Percentiles rank a stretch among this genome's conserved stretches.
Conservation (phyloP, 441 rosid genomes). For the Mallotus japonicus region DNA sequence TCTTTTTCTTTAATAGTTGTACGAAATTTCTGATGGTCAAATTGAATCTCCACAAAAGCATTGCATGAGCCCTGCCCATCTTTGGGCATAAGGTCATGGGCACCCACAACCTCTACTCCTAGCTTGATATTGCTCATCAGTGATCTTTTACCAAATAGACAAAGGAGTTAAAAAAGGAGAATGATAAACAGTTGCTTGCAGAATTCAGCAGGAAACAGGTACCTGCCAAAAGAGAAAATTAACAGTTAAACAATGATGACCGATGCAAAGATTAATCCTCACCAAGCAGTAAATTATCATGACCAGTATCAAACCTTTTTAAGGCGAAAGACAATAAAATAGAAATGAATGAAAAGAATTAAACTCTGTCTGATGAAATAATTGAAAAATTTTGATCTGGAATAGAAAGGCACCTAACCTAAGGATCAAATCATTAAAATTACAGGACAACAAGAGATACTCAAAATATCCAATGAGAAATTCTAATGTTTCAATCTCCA, state of each 20-base stretch:
- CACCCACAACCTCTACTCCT: slow-evolving; percentile 84
- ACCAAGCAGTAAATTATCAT: too few species aligned
- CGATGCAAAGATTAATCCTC: not conserved
- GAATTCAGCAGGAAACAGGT: slow-evolving; percentile 10
- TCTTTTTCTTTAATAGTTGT: slow-evolving; percentile 66
- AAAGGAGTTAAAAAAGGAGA: slow-evolving; percentile 1
- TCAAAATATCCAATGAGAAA: too few species aligned
- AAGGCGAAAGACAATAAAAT: too few species aligned
- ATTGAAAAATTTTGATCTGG: too few species aligned
- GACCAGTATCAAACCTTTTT: too few species aligned
- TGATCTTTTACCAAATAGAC: not conserved
- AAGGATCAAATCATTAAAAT: too few species aligned
- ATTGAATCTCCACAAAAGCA: slow-evolving; percentile 79
- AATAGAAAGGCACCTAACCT: too few species aligned
- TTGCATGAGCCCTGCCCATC: slow-evolving; percentile 61
- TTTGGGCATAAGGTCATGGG: slow-evolving; percentile 62
- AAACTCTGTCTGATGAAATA: too few species aligned
- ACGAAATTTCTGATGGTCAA: slow-evolving; percentile 70
- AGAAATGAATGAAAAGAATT: too few species aligned
- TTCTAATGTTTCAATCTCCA: too few species aligned
- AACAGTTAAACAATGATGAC: not conserved
- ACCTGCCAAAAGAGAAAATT: slow-evolving; percentile 28
- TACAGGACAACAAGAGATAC: too few species aligned
- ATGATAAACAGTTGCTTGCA: not conserved
- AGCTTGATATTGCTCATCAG: slow-evolving; percentile 73